phyloP scores from a whole-genome alignment of 116 monocot genomes.

The Thalassia testudinum region DNA sequence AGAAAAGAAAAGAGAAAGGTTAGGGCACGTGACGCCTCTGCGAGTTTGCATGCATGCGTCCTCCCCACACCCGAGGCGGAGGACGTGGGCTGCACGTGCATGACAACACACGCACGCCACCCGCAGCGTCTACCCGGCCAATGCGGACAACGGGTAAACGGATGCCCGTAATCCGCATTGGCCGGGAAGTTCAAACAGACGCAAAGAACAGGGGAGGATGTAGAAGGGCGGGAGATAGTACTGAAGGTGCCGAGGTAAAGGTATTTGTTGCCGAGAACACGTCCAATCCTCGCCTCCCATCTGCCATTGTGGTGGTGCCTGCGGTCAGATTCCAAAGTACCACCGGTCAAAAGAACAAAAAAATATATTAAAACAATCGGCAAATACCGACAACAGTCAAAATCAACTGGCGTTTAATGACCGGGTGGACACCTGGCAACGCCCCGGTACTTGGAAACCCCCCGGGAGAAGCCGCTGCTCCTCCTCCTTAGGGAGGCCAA shows the following conservation, averaged over 20 bases:
- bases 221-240: constrained; percentile 11
- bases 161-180: too few relatives aligned
- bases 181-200: background rate
- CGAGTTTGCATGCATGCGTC: background rate
- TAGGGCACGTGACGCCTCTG: background rate
- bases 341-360: background rate
- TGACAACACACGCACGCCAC: background rate
- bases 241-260: constrained; percentile 82
- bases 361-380: background rate
- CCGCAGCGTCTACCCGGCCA: background rate
- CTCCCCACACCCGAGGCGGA: too few relatives aligned
- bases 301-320: constrained; percentile 89
- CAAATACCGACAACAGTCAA: background rate
- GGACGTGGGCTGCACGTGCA: background rate
- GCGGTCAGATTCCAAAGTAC: background rate
- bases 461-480: constrained; percentile 85
- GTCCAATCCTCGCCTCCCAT: constrained; percentile 91
- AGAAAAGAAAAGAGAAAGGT: background rate
- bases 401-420: background rate
- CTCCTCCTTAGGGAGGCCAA: constrained; percentile 54
- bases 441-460: constrained; percentile 80
- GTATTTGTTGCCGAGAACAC: constrained; percentile 69
- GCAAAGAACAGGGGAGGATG: background rate
- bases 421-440: constrained; percentile 47
- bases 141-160: background rate